Conservation (phyloP, 495 filamentous ascomycete species). For the Usnea hakonensis region DNA sequence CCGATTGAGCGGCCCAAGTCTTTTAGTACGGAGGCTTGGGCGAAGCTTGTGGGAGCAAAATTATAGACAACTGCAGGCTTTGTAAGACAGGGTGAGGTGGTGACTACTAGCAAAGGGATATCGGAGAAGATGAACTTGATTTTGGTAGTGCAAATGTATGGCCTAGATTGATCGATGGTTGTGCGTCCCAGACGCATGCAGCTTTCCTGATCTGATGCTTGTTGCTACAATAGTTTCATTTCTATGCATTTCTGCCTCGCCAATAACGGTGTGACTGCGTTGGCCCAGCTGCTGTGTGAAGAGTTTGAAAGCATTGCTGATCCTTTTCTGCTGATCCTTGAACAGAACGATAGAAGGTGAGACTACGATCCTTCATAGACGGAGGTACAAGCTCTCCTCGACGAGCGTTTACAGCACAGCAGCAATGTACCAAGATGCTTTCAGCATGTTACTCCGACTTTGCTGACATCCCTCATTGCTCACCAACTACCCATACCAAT, state of each 20-base stretch:
- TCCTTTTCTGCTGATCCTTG: too few species aligned
- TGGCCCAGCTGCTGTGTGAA: neutral
- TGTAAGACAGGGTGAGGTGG: neutral
- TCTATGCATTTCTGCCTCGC: neutral
- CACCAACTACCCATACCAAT: too few species aligned
- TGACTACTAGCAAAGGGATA: neutral
- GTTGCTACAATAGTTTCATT: neutral
- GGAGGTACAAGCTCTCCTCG: neutral
- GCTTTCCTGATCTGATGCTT: neutral
- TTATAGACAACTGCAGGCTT: slow-evolving; percentile 50
- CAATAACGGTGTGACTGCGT: neutral
- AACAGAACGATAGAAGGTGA: neutral
- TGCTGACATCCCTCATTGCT: too few species aligned
- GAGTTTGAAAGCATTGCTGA: neutral
- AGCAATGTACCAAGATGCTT: neutral
- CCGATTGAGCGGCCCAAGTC: slow-evolving; percentile 75
- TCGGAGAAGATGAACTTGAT: neutral
- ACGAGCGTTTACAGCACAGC: neutral
- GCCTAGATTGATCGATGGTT: neutral
- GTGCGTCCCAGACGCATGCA: neutral
- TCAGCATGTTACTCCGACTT: neutral
- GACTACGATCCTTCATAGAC: neutral
- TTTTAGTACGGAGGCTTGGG: slow-evolving; percentile 93
- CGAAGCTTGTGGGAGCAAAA: slow-evolving; percentile 85
- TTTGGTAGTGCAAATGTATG: neutral